Base-by-base conservation (phyloP, 176 grass and related monocot species). In the Poa annua region DNA sequence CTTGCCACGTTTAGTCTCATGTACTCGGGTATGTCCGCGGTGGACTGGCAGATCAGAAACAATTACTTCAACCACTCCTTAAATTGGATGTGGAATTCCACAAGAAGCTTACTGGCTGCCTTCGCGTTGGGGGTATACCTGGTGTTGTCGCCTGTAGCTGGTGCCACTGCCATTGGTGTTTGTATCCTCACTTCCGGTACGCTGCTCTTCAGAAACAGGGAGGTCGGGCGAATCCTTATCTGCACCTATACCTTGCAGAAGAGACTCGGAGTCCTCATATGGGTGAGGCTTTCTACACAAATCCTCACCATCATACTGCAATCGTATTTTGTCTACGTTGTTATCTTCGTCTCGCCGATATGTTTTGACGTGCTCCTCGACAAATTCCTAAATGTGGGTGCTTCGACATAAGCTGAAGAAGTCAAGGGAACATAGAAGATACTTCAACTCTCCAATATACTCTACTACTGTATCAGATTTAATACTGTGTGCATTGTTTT, bases 1-100 rank as follows among this genome's bases (percentile, higher is more conserved):
- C 15, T 75, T 2, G 64, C 75, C 66, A 87, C 85, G 0, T 39
- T 87, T 49, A 69, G 35, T 8, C 83, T 85, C 55, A 50, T 79
- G 6, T 54, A 52, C 60, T 68, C 35, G 3, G 83, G 83, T 3
- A 33, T 69, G 17, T 39, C 83, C 3, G 20, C 63, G 1, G 78
- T 81, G 0, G 78, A 81, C 5, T 68, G 34, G 65, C 38, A 39
- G 34, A 41, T 68, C 16, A 17, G 65, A 19, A 4, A 21, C 36
- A 11, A 0, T 10, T 69, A 69, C 19, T 69, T 69, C 66, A 42
- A 69, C 17, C 2, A 21, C 3, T 39, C 66, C 3, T 11, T 69
- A 11, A 11, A 6, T 17, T 69, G 66, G 66, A 69, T 69, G 66
- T 39, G 66, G 19, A 42, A 42, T 36, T 39, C 66, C 15, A 41